Evolutionary conservation across 306 rosid species (phyloP).

Genomic region (Phaseolus lunatus): DNA sequence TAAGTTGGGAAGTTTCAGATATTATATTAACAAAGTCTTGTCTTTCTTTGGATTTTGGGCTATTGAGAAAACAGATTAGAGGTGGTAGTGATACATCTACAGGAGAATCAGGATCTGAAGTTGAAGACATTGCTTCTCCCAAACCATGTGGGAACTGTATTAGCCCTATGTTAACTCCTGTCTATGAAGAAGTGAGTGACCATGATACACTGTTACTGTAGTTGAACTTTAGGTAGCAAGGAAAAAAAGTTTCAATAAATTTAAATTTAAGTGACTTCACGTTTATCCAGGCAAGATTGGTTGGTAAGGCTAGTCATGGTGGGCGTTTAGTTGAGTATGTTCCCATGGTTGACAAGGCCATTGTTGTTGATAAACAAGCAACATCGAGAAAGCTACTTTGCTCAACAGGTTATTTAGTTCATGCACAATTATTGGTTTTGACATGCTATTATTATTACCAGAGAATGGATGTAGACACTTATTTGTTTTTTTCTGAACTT

Average conservation of each 20-base stretch:
- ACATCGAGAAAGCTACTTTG: constrained; percentile 41
- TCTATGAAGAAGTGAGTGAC: constrained; percentile 73
- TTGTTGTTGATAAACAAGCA: constrained; percentile 56
- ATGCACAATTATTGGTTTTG: constrained; percentile 21
- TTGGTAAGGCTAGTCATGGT: constrained; percentile 47
- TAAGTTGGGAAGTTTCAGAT: background rate
- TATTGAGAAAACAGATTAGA: constrained; percentile 58
- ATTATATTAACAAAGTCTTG: constrained; percentile 18
- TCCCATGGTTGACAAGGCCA: constrained; percentile 80
- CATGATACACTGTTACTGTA: constrained; percentile 7
- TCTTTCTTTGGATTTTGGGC: constrained; percentile 31
- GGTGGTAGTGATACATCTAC: constrained; percentile 76
- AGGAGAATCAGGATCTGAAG: constrained; percentile 90
- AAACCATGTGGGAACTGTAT: constrained; percentile 62
- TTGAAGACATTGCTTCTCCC: constrained; percentile 77
- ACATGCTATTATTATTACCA: constrained; percentile 34
- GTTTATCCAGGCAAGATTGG: constrained; percentile 60
- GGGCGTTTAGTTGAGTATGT: constrained; percentile 56
- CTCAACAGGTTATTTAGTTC: constrained; percentile 55
- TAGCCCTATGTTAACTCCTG: constrained; percentile 71
- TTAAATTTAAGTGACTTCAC: constrained; percentile 27
- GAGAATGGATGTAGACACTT: background rate
- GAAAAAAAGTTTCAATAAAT: constrained; percentile 19
- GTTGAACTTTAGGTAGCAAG: constrained; percentile 26
- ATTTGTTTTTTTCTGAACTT: background rate